Base-by-base conservation (phyloP, 192 early-diverging fungal genomes). In the Coemansia sp. region DNA sequence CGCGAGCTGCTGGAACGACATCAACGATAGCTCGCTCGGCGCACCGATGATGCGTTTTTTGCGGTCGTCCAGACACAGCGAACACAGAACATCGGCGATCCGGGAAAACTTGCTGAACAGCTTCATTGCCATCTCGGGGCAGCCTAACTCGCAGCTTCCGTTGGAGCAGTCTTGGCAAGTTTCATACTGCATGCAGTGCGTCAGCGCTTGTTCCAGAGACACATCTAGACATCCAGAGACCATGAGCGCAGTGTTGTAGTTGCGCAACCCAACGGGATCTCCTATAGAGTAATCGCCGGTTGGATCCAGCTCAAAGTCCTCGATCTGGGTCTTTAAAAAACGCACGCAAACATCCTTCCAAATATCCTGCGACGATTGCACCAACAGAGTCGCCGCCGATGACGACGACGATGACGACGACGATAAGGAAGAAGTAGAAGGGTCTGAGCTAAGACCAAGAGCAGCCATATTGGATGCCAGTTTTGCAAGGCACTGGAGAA, bases 261-360 rank as follows among this genome's bases (percentile, higher is more conserved):
- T 89, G 9, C 87, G 79, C 39, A 81, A 68, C 0, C 90, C 90
- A 2, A 67, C 78, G 52, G 78, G 79, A 24, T 71, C 82, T 4
- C 59, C 68, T 43, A 86, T 84, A 48, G 85, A 82, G 45, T 87
- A 91, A 52, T 90, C 88, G n/a, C 90, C 85, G 0, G 85, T 71
- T 18, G 85, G 84, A 20, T 91, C 86, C 6, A 92, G 66, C 59
- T 81, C 87, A 72, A 86, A 92, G 58, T 92, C 90, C 38, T 87
- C 86, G n/a, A 89, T 65, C 44, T 88, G 87, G 0, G 85, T 76
- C 12, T 78, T 75, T 9, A 85, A 56, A 23, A 92, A 71, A 12
- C 86, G 71, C 7, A 67, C 46, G 18, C 84, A 65, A 24, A 89
- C 48, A 24, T 68, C 75, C 6, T 55, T 21, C 60, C 83, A 44